Base-by-base conservation (phyloP, 306 rosid genomes). In the Quillaja saponaria region DNA sequence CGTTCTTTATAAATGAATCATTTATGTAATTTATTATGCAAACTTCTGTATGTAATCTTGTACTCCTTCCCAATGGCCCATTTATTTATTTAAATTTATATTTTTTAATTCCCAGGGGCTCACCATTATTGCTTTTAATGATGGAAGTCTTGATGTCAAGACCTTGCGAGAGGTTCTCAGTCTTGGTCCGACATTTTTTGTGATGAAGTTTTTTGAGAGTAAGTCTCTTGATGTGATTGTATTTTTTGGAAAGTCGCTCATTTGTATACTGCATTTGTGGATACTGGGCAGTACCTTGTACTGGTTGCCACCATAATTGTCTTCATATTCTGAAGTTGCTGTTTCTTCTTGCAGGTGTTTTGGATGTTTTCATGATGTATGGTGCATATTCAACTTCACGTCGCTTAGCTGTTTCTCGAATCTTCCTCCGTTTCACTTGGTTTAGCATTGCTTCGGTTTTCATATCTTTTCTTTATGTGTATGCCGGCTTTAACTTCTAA, bases 301-400 rank as follows among this genome's bases (percentile, higher is more conserved):
- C 64, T 68, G 46, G 44, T 34, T 58, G 19, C 15, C 34, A 14
- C 47, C 8, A 0, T 31, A 4, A 3, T 4, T 34, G 31, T 14
- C 15, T 58, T 56, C 39, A 37, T 33, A 35, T 44, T 67, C 71
- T 66, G 41, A 63, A 63, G 58, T 50, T 55, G 37, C 16, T 42
- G 12, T 52, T 67, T 74, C 39, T 37, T 58, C 34, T 25, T 58
- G 59, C 71, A 91, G 98, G 98, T 81, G 90, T 91, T 72, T 80
- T 91, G 61, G 98, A 91, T 65, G 74, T 91, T 72, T 39, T 79
- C 48, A 91, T 91, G 98, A 91, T 91, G 98, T 86, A 81, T 76
- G 98, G 98, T 37, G 98, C 98, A 53, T 91, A 91, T 76, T 70
- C 87, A 73, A 91, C 96, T 15, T 70, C 96, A 10, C 79, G 96